phyloP scores from a whole-genome alignment of 2,329 filamentous ascomycete species.

The Apiospora aurea region DNA sequence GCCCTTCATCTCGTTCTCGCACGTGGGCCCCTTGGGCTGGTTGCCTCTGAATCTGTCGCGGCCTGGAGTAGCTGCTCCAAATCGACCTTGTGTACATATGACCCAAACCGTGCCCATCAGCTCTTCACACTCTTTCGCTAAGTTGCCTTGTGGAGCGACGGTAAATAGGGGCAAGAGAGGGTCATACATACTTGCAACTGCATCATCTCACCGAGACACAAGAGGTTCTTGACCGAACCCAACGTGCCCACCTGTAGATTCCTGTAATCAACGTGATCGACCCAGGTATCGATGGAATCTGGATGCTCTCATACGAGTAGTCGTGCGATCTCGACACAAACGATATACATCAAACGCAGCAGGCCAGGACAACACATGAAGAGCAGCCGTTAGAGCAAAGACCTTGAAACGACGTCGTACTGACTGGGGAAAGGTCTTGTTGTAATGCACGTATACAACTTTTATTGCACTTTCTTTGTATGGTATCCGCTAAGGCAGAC shows the following conservation, averaged over 20 bases:
- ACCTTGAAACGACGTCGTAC: background rate
- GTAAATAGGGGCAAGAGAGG: background rate
- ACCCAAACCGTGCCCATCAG: background rate
- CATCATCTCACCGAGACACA: background rate
- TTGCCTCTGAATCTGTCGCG: background rate
- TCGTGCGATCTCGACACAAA: background rate
- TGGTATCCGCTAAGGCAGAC: constrained; percentile 13
- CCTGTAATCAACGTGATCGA: too few relatives aligned
- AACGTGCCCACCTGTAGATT: background rate
- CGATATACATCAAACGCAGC: background rate
- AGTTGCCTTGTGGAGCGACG: background rate
- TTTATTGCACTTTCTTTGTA: background rate
- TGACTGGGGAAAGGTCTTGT: background rate
- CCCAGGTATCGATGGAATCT: background rate
- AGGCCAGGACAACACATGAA: background rate
- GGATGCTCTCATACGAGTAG: background rate
- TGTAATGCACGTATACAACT: background rate
- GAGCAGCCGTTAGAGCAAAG: background rate
- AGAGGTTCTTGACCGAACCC: background rate
- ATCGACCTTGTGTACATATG: too few relatives aligned
- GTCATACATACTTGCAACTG: background rate
- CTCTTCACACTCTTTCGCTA: background rate
- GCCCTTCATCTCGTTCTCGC: background rate
- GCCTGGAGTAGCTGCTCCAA: background rate
- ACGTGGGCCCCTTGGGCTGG: background rate